phyloP scores from a whole-genome alignment of 305 asterid genomes.

The Caryopteris hybrid region DNA sequence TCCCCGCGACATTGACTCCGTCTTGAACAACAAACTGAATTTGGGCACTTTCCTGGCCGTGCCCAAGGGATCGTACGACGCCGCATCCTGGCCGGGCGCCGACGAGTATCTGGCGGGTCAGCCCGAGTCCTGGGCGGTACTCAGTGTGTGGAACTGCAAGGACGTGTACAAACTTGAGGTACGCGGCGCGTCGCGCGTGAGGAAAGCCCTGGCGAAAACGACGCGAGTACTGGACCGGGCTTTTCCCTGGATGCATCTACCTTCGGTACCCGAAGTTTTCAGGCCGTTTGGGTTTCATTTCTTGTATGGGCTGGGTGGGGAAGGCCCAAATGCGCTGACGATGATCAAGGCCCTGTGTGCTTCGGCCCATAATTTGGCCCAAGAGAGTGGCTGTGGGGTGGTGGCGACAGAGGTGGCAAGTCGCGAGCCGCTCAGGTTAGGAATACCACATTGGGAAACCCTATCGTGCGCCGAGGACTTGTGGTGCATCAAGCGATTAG shows the following conservation, averaged over 20 bases:
- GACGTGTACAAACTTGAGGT: constrained; percentile 80
- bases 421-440: constrained; percentile 64
- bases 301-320: constrained; percentile 83
- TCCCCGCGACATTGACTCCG: constrained; percentile 75
- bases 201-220: constrained; percentile 37
- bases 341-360: constrained; percentile 42
- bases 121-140: constrained; percentile 87
- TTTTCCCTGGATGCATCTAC: constrained; percentile 60
- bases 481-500: constrained; percentile 88
- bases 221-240: constrained; percentile 80
- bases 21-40: constrained; percentile 47
- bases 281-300: constrained; percentile 85
- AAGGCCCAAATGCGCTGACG: constrained; percentile 53
- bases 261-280: constrained; percentile 76
- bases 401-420: constrained; percentile 89
- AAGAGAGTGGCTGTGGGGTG: constrained; percentile 63
- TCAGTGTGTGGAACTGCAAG: constrained; percentile 86
- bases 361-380: constrained; percentile 74
- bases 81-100: constrained; percentile 56
- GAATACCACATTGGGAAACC: constrained; percentile 84
- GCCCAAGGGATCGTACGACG: constrained; percentile 29
- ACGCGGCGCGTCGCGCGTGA: constrained; percentile 77
- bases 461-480: constrained; percentile 86
- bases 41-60: constrained; percentile 74
- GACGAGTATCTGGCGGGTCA: constrained; percentile 38